phyloP scores from a whole-genome alignment of 2,329 filamentous ascomycete genomes.

The Lomentospora prolificans region DNA sequence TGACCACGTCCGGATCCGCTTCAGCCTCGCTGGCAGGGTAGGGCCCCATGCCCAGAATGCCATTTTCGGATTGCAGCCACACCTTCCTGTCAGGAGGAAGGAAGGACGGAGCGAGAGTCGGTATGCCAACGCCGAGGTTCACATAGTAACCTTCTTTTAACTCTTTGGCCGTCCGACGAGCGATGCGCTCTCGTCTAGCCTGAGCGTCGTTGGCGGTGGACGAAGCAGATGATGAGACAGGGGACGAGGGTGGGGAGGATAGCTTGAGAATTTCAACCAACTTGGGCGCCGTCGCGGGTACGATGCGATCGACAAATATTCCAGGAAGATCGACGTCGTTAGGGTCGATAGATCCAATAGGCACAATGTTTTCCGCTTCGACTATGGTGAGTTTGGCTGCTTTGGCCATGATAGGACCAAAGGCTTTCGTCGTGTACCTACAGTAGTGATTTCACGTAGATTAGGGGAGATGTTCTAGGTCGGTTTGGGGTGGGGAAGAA shows the following conservation, averaged over 20 bases:
- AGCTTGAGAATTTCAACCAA: conserved; percentile 59
- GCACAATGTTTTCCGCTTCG: conserved; percentile 77
- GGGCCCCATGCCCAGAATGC: conserved; percentile 72
- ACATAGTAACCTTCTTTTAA: conserved; percentile 73
- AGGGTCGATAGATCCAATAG: conserved; percentile 60
- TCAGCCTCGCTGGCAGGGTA: conserved; percentile 65
- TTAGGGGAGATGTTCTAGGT: neutral
- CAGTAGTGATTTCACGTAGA: conserved; percentile 23
- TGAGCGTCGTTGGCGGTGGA: conserved; percentile 36
- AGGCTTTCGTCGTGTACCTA: conserved; percentile 61
- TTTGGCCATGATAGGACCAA: conserved; percentile 70
- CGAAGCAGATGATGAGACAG: conserved; percentile 23
- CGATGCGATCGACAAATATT: conserved; percentile 74
- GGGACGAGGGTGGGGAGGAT: conserved; percentile 18
- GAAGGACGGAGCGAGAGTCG: conserved; percentile 73
- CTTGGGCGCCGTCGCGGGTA: conserved; percentile 63
- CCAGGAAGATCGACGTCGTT: conserved; percentile 70
- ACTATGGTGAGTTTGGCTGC: conserved; percentile 70
- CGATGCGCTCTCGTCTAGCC: conserved; percentile 59
- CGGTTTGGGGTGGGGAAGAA: neutral
- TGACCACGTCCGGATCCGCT: conserved; percentile 68
- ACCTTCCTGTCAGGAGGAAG: conserved; percentile 60
- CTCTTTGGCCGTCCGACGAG: conserved; percentile 67
- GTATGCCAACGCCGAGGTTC: conserved; percentile 73
- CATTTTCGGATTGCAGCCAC: conserved; percentile 81